Base-by-base conservation (phyloP, 139 green algal species). In the Chloropicon primus region DNA sequence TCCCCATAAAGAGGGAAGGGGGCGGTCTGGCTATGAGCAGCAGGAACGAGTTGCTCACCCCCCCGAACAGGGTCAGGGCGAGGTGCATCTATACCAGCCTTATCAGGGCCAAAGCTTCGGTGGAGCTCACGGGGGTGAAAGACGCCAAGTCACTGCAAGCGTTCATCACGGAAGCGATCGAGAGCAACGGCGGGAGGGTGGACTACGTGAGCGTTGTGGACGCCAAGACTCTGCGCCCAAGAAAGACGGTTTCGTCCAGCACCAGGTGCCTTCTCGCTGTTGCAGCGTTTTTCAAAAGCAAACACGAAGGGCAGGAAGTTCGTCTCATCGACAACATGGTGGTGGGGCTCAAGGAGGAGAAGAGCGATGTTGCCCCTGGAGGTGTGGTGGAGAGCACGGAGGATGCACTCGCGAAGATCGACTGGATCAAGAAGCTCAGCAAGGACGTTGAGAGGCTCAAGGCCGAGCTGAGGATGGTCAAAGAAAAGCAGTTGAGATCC, bases 11-110 rank as follows among this genome's bases (percentile, higher is more conserved):
- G 79, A 84, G 96, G 1, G 95, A 98, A 74, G 27, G 71, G 0
- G 94, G 98, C 78, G 96, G 94, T 0, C 83, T 99, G 53, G 96
- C 96, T 76, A 95, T 98, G 89, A 97, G 91, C 90, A 94, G 90
- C 88, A 86, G 94, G 72, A 98, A 98, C 80, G 88, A 86, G 24
- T 82, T 91, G 17, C 88, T 98, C 17, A 87, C 87, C 0, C 21
- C 79, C 0, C 82, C 93, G 2, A 25, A 93, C 22, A 81, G 94
- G 0, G 2, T 80, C n/a, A 71, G 82, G 25, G 90, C 87, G 25
- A 76, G 86, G 2, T 77, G 77, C 85, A 94, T 96, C 78, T 81
- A 76, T 25, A 27, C 77, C 0, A 82, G 85, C 0, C 79, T 96
- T 24, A 27, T 77, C 26, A 54, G 82, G 27, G 74, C 22, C 24